Evolutionary conservation across 1,139 yeast genomes (phyloP), one percentile per base, ranked within the genome.

Genomic region (Yamadazyma epiphylla): DNA sequence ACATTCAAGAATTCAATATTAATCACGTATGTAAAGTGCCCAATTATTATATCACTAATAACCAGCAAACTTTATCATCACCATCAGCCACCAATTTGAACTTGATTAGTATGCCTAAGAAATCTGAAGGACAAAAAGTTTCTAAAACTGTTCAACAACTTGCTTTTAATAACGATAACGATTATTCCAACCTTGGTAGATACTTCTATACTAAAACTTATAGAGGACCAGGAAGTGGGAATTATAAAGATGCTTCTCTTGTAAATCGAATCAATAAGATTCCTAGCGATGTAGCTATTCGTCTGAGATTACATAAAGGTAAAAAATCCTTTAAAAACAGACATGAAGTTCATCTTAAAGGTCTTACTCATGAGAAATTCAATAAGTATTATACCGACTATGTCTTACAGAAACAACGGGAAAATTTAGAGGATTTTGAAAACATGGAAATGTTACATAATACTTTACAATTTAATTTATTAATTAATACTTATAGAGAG

Each of bases 181-280:
- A 64, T 30, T 51, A 52, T 24, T 50, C 52, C 38, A 53, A 53
- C 33, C 60, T 58, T 33, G 47, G 60, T 24, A 66, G 60, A 37
- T 68, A 67, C 40, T 67, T 55, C 41, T 68, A 67, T 39, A 53
- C 60, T 11, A 64, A 64, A 38, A 49, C 58, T 15, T 64, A 64
- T 37, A 50, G 74, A 26, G 74, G 74, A 0, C 71, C 72, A 4
- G 73, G 73, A 1, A 61, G 68, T 34, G 73, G 74, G 4, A 67
- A 65, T 38, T 68, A 65, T 40, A 68, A 68, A 39, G 74, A 68
- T 44, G 70, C 67, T 0, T 60, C 70, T 2, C 45, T 67, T 16
- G 60, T 65, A 42, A 64, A 64, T 40, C 51, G 63, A 30, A 62
- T 68, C 36, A 66, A 64, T 41, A 52, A 50, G 15, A 44, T 43